Evolutionary conservation across 1,284 basidiomycete species (phyloP).

Genomic region (Chiua sp.): DNA sequence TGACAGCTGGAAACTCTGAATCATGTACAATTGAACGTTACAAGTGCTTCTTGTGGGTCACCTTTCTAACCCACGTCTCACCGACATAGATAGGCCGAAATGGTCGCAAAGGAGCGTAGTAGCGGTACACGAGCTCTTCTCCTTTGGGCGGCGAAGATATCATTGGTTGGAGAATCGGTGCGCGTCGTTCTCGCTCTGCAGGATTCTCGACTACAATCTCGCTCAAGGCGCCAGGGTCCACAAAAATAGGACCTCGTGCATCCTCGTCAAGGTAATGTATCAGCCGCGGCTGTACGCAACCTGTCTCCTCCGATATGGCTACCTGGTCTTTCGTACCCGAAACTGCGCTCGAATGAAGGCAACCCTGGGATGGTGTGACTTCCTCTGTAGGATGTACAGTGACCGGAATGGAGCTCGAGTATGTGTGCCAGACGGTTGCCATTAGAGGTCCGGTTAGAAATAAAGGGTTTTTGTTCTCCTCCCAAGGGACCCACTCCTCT

Average conservation of each 20-base stretch:
- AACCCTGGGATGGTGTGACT: neutral
- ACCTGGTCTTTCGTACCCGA: slow-evolving; percentile 4
- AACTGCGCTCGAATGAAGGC: neutral
- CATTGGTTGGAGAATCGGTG: slow-evolving; percentile 12
- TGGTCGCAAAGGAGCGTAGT: neutral
- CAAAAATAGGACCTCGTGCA: slow-evolving; percentile 25
- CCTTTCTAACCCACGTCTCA: slow-evolving; percentile 16
- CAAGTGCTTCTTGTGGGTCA: neutral
- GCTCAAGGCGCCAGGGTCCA: slow-evolving; percentile 8
- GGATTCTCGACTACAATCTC: slow-evolving; percentile 5
- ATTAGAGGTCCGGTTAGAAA: neutral
- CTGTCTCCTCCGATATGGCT: neutral
- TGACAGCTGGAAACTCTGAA: no score
- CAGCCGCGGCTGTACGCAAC: neutral
- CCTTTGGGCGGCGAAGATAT: slow-evolving; percentile 13
- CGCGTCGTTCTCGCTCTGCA: slow-evolving; percentile 6
- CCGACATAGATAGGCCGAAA: slow-evolving; percentile 9
- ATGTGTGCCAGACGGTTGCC: neutral
- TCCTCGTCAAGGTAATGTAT: slow-evolving; percentile 26
- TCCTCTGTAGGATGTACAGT: slow-evolving; percentile 1
- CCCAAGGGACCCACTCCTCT: slow-evolving; percentile 24
- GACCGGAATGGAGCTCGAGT: slow-evolving; percentile 1
- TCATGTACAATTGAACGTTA: no score
- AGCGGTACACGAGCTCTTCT: slow-evolving; percentile 17
- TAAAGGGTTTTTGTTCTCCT: no score